These are phyloP conservation scores for Globisporangium viniferum DNA, from an alignment of 352 stramenopile species.

Conservation along the genomic window DNA sequence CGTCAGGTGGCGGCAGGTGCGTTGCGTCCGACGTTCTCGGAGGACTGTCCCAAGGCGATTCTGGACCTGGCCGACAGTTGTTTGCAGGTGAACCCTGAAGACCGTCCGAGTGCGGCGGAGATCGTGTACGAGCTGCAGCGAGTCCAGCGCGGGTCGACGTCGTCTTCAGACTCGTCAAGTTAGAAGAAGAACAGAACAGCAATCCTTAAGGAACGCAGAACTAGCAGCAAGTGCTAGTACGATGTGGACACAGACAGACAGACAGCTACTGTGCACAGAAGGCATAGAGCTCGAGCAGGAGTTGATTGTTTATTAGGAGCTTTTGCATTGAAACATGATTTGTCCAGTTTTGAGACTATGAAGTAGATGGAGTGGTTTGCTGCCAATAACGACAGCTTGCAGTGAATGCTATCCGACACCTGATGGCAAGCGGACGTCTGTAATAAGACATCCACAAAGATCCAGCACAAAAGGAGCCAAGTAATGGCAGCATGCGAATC, in stretches of 20 bases:
- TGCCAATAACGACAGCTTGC: background rate
- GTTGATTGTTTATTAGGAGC: background rate
- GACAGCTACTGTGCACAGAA: background rate
- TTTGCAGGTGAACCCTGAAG: constrained; percentile 23
- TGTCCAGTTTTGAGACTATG: background rate
- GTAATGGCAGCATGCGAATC: background rate
- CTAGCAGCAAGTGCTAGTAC: background rate
- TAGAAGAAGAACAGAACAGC: background rate
- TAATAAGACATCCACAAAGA: background rate
- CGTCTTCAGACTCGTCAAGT: constrained; percentile 5
- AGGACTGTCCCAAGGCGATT: constrained; percentile 25
- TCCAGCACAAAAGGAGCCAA: background rate
- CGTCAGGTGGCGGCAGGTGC: constrained; percentile 37
- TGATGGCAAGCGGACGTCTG: background rate
- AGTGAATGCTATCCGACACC: background rate
- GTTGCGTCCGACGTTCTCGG: constrained; percentile 30
- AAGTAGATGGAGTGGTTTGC: background rate
- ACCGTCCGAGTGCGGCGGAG: constrained; percentile 28
- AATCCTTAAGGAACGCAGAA: background rate
- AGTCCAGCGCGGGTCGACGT: background rate
- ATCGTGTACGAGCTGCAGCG: constrained; percentile 26
- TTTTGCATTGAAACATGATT: background rate
- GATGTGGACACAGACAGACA: background rate
- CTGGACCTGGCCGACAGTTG: constrained; percentile 30
- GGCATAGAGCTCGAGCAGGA: background rate